These are phyloP conservation scores for Adansonia digitata DNA, from an alignment of 345 rosid species.

Conservation along the genomic window DNA sequence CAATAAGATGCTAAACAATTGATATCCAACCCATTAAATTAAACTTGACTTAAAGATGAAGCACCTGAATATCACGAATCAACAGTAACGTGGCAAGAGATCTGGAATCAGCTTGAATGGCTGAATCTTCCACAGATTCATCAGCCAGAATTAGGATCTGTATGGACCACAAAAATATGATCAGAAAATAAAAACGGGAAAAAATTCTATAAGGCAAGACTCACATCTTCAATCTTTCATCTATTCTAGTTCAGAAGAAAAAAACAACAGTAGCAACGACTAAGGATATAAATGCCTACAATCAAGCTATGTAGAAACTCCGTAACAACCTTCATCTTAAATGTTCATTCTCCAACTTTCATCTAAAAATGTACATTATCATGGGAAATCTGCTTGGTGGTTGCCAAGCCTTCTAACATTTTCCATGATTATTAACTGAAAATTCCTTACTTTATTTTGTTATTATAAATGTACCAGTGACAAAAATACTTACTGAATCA, in stretches of 20 bases:
- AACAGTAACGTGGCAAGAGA: conserved; percentile 66
- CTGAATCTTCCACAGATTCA: conserved; percentile 74
- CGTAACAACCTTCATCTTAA: background rate
- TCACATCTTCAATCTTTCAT: background rate
- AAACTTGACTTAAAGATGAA: conserved; percentile 1
- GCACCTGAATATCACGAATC: conserved; percentile 80
- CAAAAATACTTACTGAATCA: conserved; percentile 49
- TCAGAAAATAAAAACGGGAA: background rate
- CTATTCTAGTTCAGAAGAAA: background rate
- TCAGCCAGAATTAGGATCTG: conserved; percentile 77
- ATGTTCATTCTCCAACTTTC: background rate
- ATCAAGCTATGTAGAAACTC: background rate
- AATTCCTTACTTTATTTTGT: background rate
- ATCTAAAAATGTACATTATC: background rate
- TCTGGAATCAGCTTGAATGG: conserved; percentile 81
- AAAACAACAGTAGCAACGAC: background rate
- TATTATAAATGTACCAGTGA: conserved; percentile 3
- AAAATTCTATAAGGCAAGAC: background rate
- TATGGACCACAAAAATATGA: background rate
- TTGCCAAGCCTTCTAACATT: background rate
- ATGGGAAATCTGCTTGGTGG: background rate
- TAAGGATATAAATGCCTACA: background rate
- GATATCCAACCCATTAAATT: background rate
- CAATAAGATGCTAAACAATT: too few relatives aligned
- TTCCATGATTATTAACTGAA: background rate